Base-by-base conservation (phyloP, 164 flowering plant genomes). In the Aristolochia contorta region DNA sequence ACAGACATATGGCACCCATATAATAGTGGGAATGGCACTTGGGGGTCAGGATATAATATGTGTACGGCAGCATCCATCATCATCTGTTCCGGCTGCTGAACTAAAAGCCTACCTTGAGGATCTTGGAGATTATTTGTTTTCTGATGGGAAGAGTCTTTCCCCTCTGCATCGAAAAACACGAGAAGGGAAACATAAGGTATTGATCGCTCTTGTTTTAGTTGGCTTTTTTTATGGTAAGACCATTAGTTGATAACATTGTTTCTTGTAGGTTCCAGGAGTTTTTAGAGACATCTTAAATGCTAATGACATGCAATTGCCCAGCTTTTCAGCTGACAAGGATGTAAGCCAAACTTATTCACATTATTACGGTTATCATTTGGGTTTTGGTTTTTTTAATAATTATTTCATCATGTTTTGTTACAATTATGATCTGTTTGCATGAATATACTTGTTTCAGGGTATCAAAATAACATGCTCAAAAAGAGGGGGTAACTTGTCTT, bases 11-110 rank as follows among this genome's bases (percentile, higher is more conserved):
- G 97, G 97, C 57, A 89, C 97, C 43, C 97, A 89, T 62, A 77
- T 89, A 62, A 78, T 89, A 57, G 84, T 89, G 20, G 97, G 97
- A 52, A 73, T 85, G 84, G 86, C 79, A 24, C 69, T 87, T 72
- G 97, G 97, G 60, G 97, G 97, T 68, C 92, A 85, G 66, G 95
- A 90, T 78, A 59, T 90, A 67, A 57, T 90, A 32, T 90, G 84
- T 67, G 79, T 84, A 23, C 81, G 83, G 59, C 95, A 90, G 74
- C 80, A 52, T 63, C 80, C 74, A 60, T 74, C 89, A 12, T 90
- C 97, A 53, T 51, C 83, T 6, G 75, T 90, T 71, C 79, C 85
- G 25, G 75, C 89, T 57, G 72, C 92, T 60, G 92, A 90, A 45
- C 81, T 90, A 52, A 80, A 82, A 69, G 77, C 75, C 62, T 71